Percentiles rank a stretch among this genome's conserved stretches.
These are phyloP conservation scores for Fusarium agapanthi DNA, from an alignment of 2,329 filamentous ascomycete genomes.

Conservation along the genomic window DNA sequence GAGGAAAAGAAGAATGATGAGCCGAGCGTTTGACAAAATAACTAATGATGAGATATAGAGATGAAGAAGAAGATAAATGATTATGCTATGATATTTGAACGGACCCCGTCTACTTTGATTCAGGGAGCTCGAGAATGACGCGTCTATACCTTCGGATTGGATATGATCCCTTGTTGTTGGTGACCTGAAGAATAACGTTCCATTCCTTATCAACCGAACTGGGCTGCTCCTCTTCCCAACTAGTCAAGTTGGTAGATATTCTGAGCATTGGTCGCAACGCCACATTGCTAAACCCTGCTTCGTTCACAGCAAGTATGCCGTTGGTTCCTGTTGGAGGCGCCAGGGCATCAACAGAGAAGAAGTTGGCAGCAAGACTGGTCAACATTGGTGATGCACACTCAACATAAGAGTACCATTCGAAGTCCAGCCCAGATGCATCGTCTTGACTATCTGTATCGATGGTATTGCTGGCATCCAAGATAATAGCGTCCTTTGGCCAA, in stretches of 20 bases:
- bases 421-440: not conserved
- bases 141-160: not conserved
- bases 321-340: not conserved
- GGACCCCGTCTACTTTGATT: not conserved
- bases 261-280: not conserved
- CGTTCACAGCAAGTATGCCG: not conserved
- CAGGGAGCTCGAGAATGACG: not conserved
- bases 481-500: not conserved
- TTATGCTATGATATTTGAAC: not conserved
- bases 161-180: constrained; percentile 2
- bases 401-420: constrained; percentile 10
- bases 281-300: constrained; percentile 7
- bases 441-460: not conserved
- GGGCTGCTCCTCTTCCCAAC: constrained; percentile 1
- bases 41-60: not conserved
- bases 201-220: constrained; percentile 2
- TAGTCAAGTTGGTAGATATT: not conserved
- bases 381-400: not conserved
- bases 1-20: not conserved
- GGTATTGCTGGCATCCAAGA: not conserved
- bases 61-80: not conserved
- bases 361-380: not conserved
- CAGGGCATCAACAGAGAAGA: not conserved
- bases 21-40: not conserved
- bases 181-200: constrained; percentile 15